Evolutionary conservation across 2,329 filamentous ascomycete genomes (phyloP).

Genomic region (Fusarium bactridioides): DNA sequence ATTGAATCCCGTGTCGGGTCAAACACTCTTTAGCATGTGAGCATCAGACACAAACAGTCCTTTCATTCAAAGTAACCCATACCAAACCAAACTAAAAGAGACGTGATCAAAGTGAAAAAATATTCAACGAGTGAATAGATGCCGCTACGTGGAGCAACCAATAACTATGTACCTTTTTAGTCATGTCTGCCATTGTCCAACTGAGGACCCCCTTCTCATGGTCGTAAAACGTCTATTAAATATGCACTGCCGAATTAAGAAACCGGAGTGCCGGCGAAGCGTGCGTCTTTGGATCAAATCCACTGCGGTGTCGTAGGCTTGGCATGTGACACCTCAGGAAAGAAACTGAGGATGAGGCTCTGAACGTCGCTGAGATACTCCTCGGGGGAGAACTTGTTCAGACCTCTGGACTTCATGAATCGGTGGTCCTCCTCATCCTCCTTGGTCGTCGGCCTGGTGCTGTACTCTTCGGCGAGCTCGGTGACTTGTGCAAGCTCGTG

Average conservation of each 20-base stretch:
- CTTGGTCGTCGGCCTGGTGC: constrained; percentile 65
- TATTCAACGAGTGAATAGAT: constrained; percentile 27
- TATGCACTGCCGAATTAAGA: constrained; percentile 46
- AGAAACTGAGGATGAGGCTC: constrained; percentile 69
- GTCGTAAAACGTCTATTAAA: constrained; percentile 41
- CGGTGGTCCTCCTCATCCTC: constrained; percentile 72
- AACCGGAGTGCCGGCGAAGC: constrained; percentile 22
- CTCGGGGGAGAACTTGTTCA: constrained; percentile 77
- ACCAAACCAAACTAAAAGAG: constrained; percentile 11
- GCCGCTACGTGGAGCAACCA: constrained; percentile 14
- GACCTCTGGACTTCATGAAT: constrained; percentile 72
- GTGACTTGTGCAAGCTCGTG: constrained; percentile 91
- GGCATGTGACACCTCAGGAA: constrained; percentile 51
- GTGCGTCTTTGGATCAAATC: constrained; percentile 61
- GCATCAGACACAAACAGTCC: constrained; percentile 19
- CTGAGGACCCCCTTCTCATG: constrained; percentile 28
- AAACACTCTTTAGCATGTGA: constrained; percentile 11
- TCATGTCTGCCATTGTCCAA: constrained; percentile 26
- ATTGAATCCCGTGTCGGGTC: constrained; percentile 9
- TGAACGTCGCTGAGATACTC: constrained; percentile 88
- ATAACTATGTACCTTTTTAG: constrained; percentile 19
- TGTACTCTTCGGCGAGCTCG: constrained; percentile 90
- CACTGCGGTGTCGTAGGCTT: constrained; percentile 52
- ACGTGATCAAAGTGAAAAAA: constrained; percentile 27
- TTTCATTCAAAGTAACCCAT: constrained; percentile 15